phyloP scores from a whole-genome alignment of 1,284 basidiomycete genomes.

The Cryptococcus sp. region DNA sequence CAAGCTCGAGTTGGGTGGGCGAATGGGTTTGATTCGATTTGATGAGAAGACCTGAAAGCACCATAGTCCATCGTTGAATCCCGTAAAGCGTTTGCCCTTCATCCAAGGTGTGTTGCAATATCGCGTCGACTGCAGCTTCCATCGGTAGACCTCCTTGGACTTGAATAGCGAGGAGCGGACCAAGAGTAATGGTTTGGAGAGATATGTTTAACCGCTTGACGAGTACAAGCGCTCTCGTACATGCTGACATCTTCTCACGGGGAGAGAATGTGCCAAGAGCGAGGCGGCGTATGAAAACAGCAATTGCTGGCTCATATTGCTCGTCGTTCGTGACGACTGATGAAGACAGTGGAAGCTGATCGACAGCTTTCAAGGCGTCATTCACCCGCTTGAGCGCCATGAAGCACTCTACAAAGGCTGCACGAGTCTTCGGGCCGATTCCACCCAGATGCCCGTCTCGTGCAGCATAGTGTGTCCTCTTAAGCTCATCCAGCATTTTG shows the following conservation, averaged over 20 bases:
- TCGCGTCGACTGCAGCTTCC: slow-evolving; percentile 12
- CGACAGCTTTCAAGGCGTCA: slow-evolving; percentile 9
- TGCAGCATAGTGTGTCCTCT: slow-evolving; percentile 11
- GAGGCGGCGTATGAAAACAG: slow-evolving; percentile 10
- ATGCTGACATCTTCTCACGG: slow-evolving; percentile 9
- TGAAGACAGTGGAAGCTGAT: neutral
- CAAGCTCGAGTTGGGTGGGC: slow-evolving; percentile 3
- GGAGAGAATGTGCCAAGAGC: slow-evolving; percentile 2
- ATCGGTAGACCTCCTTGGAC: slow-evolving; percentile 9
- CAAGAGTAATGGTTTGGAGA: slow-evolving; percentile 4
- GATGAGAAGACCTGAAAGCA: slow-evolving; percentile 13
- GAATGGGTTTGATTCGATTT: slow-evolving; percentile 6
- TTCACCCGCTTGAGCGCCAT: slow-evolving; percentile 6
- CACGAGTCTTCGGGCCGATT: slow-evolving; percentile 11
- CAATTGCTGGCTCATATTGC: slow-evolving; percentile 1
- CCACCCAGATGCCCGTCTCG: slow-evolving; percentile 14
- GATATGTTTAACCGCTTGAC: slow-evolving; percentile 4
- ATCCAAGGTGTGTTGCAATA: slow-evolving; percentile 8
- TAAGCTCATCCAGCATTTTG: slow-evolving; percentile 7
- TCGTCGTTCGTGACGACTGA: neutral
- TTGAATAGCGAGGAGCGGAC: slow-evolving; percentile 18
- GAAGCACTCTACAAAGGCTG: slow-evolving; percentile 19
- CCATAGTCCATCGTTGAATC: slow-evolving; percentile 15
- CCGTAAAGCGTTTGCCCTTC: neutral
- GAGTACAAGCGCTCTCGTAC: neutral